Percentiles rank a stretch among this genome's conserved stretches.
Conservation (phyloP, 148 eudicot species). For the Dysphania ambrosioides region DNA sequence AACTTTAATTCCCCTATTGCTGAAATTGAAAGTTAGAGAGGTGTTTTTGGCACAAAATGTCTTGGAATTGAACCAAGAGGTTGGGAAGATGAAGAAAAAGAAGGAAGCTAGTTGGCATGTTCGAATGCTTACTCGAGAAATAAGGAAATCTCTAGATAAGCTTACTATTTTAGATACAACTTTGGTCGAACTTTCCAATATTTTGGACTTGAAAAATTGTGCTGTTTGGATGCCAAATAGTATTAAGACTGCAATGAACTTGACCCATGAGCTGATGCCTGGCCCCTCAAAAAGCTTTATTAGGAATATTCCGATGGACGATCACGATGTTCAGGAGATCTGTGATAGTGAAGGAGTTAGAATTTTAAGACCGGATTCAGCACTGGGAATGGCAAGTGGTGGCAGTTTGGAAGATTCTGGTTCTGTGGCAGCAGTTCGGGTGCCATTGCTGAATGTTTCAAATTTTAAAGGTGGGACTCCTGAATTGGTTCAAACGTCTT, state of each 20-base stretch:
- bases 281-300: constrained; percentile 25
- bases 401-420: constrained; percentile 50
- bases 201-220: constrained; percentile 72
- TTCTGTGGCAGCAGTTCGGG: constrained; percentile 72
- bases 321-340: constrained; percentile 56
- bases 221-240: constrained; percentile 95
- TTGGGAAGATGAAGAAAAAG: constrained; percentile 69
- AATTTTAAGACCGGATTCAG: constrained; percentile 53
- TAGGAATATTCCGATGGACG: constrained; percentile 45
- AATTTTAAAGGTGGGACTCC: constrained; percentile 91
- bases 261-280: constrained; percentile 56
- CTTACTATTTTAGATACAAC: constrained; percentile 78
- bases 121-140: constrained; percentile 90
- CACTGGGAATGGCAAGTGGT: constrained; percentile 53
- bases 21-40: constrained; percentile 85
- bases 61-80: constrained; percentile 77
- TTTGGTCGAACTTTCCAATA: constrained; percentile 76
- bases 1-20: constrained; percentile 75
- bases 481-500: constrained; percentile 57
- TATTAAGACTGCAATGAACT: constrained; percentile 49
- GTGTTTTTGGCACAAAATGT: constrained; percentile 71
- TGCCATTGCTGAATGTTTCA: constrained; percentile 73
- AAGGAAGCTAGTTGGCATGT: constrained; percentile 83
- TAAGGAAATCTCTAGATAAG: constrained; percentile 79
- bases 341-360: constrained; percentile 51